Evolutionary conservation across 164 flowering plant species (phyloP), one percentile per base, ranked within the genome.

Genomic region (Chimonanthus praecox): DNA sequence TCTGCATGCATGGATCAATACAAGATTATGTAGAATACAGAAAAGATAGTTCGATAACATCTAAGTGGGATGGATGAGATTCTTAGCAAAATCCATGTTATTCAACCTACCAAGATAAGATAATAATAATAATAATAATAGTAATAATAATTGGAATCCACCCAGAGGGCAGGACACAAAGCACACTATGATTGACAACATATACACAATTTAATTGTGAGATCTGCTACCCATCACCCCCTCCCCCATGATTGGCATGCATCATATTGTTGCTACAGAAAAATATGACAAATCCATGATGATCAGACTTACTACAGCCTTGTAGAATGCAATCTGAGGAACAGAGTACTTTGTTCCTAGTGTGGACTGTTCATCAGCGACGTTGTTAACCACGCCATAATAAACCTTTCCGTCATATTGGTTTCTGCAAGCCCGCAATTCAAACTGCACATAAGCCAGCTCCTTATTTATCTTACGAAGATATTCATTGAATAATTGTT

Each of bases 281-380:
- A 33, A 54, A 9, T 54, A 54, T 54, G 16, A 54, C 5, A 54
- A 64, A 43, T 48, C 11, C 68, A 63, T 21, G 74, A 54, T 6
- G 48, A 8, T 5, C 43, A 67, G 51, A 80, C 97, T 88, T 78
- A 95, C 97, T 81, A 96, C 78, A 66, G 88, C 90, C 81, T 89
- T 92, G 68, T 84, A 96, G 77, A 88, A 87, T 60, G 97, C 92
- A 82, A 94, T 88, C 81, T 96, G 99, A 21, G 91, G 91, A 77
- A 88, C 89, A 0, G 92, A 79, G 71, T 92, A 96, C 63, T 87
- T 88, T 0, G 97, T 89, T 51, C 98, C 99, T 45, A 93, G 88
- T 86, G 92, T 92, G 45, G 99, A 85, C 64, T 90, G 91, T 49
- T 96, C 97, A 78, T 96, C 99, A 13, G 89, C 85, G n/a, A 96